A percentile compares a stretch with the other conserved stretches of the same genome.
These are phyloP conservation scores for Entomortierella chlamydospora DNA, from an alignment of 192 early-diverging fungal genomes.

Conservation along the genomic window DNA sequence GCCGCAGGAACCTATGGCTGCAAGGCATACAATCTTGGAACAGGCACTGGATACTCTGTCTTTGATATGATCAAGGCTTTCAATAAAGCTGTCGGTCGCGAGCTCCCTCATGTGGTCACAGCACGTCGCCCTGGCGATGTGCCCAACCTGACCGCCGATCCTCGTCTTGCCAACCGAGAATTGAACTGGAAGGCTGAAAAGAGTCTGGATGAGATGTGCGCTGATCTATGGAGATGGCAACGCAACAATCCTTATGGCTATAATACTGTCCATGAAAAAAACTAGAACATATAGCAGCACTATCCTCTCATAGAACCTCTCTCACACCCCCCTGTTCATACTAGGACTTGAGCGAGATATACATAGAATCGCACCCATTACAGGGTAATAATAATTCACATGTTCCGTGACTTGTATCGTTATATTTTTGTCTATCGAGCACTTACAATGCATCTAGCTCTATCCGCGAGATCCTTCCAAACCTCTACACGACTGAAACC, in stretches of 20 bases:
- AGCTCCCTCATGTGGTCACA: constrained; percentile 77
- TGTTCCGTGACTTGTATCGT: no score
- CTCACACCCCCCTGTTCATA: no score
- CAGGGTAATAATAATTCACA: no score
- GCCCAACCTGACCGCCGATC: constrained; percentile 60
- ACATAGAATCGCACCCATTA: neutral
- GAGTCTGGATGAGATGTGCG: constrained; percentile 66
- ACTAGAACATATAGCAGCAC: no score
- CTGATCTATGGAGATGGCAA: constrained; percentile 70
- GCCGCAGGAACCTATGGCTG: constrained; percentile 37
- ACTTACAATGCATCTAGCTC: constrained; percentile 47
- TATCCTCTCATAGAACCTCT: no score
- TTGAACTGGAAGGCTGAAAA: constrained; percentile 61
- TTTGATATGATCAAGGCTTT: constrained; percentile 90
- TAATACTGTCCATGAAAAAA: neutral
- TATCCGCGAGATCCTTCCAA: constrained; percentile 85
- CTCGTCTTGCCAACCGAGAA: constrained; percentile 60
- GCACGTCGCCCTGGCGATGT: constrained; percentile 65
- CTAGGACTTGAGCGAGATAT: neutral
- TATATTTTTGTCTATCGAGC: neutral
- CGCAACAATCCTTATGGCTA: constrained; percentile 63
- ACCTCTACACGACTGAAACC: constrained; percentile 70
- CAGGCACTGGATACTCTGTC: constrained; percentile 91
- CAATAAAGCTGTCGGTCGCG: constrained; percentile 79
- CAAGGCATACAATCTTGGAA: constrained; percentile 91